phyloP scores from a whole-genome alignment of 1,284 basidiomycete species.

The Fomitopsis betulina region DNA sequence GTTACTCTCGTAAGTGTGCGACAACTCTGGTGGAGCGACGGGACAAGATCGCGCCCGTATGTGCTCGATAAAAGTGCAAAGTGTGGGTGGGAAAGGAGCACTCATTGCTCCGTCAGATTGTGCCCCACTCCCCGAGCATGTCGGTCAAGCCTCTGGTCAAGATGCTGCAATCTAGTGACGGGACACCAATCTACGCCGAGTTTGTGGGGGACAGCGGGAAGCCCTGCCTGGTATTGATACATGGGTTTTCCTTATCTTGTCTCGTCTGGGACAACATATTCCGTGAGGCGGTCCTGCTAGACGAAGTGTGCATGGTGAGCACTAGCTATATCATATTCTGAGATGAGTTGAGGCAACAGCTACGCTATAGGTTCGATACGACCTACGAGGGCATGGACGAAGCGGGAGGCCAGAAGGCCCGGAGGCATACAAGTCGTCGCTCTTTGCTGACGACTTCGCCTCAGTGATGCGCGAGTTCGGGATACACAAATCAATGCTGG shows the following conservation, averaged over 20 bases:
- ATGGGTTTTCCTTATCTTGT: constrained; percentile 29
- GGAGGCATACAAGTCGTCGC: constrained; percentile 8
- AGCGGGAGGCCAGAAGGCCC: not conserved
- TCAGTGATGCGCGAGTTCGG: constrained; percentile 13
- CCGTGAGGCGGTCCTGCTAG: constrained; percentile 23
- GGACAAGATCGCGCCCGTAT: no score
- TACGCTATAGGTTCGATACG: no score
- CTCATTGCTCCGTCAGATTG: no score
- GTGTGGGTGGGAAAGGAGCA: no score
- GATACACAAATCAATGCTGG: constrained; percentile 8
- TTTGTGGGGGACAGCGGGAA: constrained; percentile 32
- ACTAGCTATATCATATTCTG: no score
- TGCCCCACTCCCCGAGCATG: no score
- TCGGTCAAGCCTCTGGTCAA: constrained; percentile 3
- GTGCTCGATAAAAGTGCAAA: no score
- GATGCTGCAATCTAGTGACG: constrained; percentile 18
- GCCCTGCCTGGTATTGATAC: constrained; percentile 35
- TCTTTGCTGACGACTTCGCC: constrained; percentile 15
- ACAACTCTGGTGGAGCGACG: no score
- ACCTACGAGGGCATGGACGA: no score
- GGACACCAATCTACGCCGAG: constrained; percentile 27
- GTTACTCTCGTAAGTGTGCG: no score
- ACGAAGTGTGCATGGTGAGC: constrained; percentile 30
- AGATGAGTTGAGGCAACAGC: no score
- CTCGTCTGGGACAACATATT: constrained; percentile 32